A percentile compares a stretch with the other conserved stretches of the same genome.
Conservation (phyloP, 78 protist species). For the Planoprotostelium fungivorum region DNA sequence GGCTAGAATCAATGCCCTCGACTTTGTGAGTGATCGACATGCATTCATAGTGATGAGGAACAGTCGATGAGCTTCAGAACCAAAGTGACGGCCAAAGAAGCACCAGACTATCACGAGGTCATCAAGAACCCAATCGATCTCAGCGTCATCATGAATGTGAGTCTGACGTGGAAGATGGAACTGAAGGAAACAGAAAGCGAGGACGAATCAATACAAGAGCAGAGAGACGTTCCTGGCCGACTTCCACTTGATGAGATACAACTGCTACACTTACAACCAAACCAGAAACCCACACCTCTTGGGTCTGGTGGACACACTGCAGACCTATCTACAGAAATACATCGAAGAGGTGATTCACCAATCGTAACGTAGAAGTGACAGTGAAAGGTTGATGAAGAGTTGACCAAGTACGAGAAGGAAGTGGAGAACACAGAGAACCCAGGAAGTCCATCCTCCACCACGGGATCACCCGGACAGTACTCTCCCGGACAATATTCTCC, state of each 20-base stretch:
- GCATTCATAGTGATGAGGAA: not conserved
- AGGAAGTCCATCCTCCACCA: not conserved
- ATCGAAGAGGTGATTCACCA: not conserved
- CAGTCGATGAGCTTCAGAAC: conserved; percentile 25
- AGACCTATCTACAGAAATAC: not conserved
- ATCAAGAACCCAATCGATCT: conserved; percentile 63
- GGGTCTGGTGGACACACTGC: not conserved
- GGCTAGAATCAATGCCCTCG: conserved; percentile 18
- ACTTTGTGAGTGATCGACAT: conserved; percentile 11
- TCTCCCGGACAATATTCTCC: not conserved
- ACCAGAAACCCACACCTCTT: conserved; percentile 18
- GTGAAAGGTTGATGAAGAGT: not conserved
- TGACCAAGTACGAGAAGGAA: not conserved
- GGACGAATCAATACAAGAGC: conserved; percentile 47
- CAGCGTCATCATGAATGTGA: conserved; percentile 46
- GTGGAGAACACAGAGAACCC: not conserved
- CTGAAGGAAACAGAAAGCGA: conserved; percentile 7
- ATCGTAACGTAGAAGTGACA: not conserved
- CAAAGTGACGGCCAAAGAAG: conserved; percentile 39
- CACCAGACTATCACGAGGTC: conserved; percentile 36
- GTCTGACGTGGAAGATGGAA: not conserved
- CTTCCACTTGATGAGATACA: conserved; percentile 29
- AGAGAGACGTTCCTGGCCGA: conserved; percentile 38
- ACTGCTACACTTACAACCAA: conserved; percentile 35
- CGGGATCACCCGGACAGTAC: not conserved